Percentiles rank a stretch among this genome's conserved stretches.
phyloP scores from a whole-genome alignment of 140 eudicot species.

The Ambrosia hybrid region DNA sequence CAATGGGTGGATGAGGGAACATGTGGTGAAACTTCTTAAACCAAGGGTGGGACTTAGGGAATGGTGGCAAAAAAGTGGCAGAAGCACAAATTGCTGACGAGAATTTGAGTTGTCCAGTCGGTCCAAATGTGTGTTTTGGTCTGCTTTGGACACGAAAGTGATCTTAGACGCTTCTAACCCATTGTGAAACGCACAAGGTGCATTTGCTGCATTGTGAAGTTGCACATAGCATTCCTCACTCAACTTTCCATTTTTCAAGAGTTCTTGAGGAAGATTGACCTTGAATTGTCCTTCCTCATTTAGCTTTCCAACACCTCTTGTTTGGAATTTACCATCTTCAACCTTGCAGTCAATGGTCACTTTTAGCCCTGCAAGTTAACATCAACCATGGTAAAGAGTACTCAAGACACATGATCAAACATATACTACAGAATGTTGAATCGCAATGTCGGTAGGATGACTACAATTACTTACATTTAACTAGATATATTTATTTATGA shows the following conservation, averaged over 20 bases:
- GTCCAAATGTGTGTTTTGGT: slow-evolving; percentile 51
- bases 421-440: too few species aligned
- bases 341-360: slow-evolving; percentile 78
- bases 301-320: slow-evolving; percentile 64
- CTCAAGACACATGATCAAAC: neutral
- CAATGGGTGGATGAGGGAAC: slow-evolving; percentile 20
- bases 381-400: slow-evolving; percentile 6
- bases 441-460: neutral
- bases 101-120: slow-evolving; percentile 53
- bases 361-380: slow-evolving; percentile 49
- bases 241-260: slow-evolving; percentile 56
- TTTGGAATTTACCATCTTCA: slow-evolving; percentile 49
- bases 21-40: slow-evolving; percentile 31
- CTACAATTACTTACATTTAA: neutral
- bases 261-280: slow-evolving; percentile 57
- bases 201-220: slow-evolving; percentile 68
- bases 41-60: slow-evolving; percentile 39
- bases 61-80: slow-evolving; percentile 62
- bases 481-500: neutral
- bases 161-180: slow-evolving; percentile 68
- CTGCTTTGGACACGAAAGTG: slow-evolving; percentile 33
- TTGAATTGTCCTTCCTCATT: slow-evolving; percentile 65
- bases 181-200: slow-evolving; percentile 67
- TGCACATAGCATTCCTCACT: slow-evolving; percentile 73
- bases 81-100: slow-evolving; percentile 68